Evolutionary conservation across 352 stramenopile genomes (phyloP), one percentile per base, ranked within the genome.

Genomic region (Globisporangium orthogonon): DNA sequence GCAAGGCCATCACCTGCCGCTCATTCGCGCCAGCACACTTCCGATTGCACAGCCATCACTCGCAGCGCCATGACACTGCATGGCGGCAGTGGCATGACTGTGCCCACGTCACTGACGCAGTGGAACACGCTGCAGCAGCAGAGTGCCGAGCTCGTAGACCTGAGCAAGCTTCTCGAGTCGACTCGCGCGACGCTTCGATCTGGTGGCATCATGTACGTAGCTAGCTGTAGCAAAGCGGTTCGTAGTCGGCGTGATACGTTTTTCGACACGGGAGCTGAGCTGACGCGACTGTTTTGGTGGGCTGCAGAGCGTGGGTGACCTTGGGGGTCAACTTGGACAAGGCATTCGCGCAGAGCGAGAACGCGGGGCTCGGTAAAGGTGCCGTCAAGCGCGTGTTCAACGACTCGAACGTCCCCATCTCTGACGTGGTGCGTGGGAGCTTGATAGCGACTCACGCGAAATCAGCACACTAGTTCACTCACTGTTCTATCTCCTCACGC

Each of bases 101-200:
- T 37, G 4, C 57, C 74, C 31, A 80, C 78, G 56, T 87, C 79
- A 54, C 61, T 91, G 35, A 87, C 74, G 31, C 73, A 89, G 58
- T 91, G 81, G 81, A 87, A 89, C 65, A 65, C 61, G 17, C 52
- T 73, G 52, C 81, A 91, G 56, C 80, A 91, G 62, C 71, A 87
- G 58, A 83, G 66, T 13, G 78, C 78, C 15, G 70, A 79, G 14
- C 70, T 85, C 31, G 68, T 91, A n/a, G 75, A 89, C 46, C 54
- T 86, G 4, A 52, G 56, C 5, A 66, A 64, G 13, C 63, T 91
- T 9, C 59, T 88, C 47, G 58, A 65, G 6, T 70, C 61, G 15
- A 35, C 88, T 2, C 76, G 78, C 48, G 65, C 51, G 11, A 54
- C 63, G 6, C 58, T 91, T 1, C 74, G 75, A 2, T 28, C 66